Evolutionary conservation across 2,329 filamentous ascomycete genomes (phyloP).

Genomic region (Decorospora gaudefroyi): DNA sequence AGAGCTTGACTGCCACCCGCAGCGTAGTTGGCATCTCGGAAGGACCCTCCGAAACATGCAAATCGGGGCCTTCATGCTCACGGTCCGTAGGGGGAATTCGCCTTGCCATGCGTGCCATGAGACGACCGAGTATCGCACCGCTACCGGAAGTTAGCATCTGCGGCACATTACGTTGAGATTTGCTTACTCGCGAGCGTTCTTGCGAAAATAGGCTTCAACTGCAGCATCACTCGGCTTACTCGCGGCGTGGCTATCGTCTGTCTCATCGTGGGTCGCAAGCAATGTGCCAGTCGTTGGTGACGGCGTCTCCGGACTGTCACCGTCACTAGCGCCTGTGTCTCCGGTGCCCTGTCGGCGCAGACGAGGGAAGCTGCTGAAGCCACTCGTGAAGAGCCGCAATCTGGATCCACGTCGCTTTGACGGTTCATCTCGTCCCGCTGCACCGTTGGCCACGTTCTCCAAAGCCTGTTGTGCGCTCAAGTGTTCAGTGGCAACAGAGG

Average conservation of each 20-base stretch:
- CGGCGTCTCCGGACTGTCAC: slow-evolving; percentile 5
- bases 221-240: slow-evolving; percentile 14
- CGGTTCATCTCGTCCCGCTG: slow-evolving; percentile 1
- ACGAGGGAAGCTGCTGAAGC: slow-evolving; percentile 26
- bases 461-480: slow-evolving; percentile 16
- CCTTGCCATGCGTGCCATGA: slow-evolving; percentile 21
- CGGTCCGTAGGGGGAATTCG: slow-evolving; percentile 23
- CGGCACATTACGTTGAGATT: neutral
- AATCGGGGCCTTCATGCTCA: slow-evolving; percentile 10
- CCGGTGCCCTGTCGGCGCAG: slow-evolving; percentile 28
- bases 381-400: slow-evolving; percentile 24
- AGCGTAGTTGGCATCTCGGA: slow-evolving; percentile 24
- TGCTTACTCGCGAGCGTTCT: slow-evolving; percentile 25
- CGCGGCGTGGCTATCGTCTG: neutral
- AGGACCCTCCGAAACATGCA: neutral
- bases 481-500: slow-evolving; percentile 8
- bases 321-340: slow-evolving; percentile 16
- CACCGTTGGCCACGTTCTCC: slow-evolving; percentile 8
- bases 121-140: slow-evolving; percentile 16
- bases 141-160: slow-evolving; percentile 13
- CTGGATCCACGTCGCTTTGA: slow-evolving; percentile 26
- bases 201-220: slow-evolving; percentile 20
- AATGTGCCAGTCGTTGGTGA: slow-evolving; percentile 1
- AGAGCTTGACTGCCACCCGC: slow-evolving; percentile 27
- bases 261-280: slow-evolving; percentile 3